Evolutionary conservation across 345 rosid species (phyloP), one percentile per base, ranked within the genome.

Genomic region (Iberis pinnata): DNA sequence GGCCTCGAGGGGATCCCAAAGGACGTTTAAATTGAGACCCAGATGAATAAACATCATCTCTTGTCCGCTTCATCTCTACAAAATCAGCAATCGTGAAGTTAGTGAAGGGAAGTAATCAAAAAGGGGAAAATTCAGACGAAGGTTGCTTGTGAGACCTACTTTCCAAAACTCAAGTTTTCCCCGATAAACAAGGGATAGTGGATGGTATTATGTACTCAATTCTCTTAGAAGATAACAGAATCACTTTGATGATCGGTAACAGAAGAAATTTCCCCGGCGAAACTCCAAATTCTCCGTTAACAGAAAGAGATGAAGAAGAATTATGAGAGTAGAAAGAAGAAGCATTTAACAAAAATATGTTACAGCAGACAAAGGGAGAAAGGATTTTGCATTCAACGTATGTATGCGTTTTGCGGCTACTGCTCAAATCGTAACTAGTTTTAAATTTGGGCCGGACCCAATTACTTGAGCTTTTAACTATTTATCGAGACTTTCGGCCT

Each of bases 1-100:
- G 86, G 19, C n/a, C n/a, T n/a, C 71, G 80, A 8, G 94, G 73
- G 39, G 85, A 65, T 37, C 67, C 66, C 65, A 78, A 65, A 17
- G 86, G 80, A 10, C 93, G 88, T 64, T 77, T 82, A 65, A 81
- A 80, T 73, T 79, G 96, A 48, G 89, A 67, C 54, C 78, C 83
- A 18, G 73, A 72, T 48, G 68, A 70, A 54, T 73, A 75, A 0
- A 69, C 58, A 49, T 83, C 96, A 8, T 84, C 98, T 49, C 89
- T 60, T 49, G 59, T 69, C 70, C 96, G 76, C 78, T 90, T 87
- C 96, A 90, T 90, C 48, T 44, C 87, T 78, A 53, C 63, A 17
- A 48, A 46, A 48, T 49, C 11, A 29, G 31, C 35, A 31, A 2
- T 22, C 3, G 25, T 22, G 25, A 57, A n/a, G 10, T n/a, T n/a